phyloP scores from a whole-genome alignment of 2,329 filamentous ascomycete genomes.

The Curvularia verruculosa region DNA sequence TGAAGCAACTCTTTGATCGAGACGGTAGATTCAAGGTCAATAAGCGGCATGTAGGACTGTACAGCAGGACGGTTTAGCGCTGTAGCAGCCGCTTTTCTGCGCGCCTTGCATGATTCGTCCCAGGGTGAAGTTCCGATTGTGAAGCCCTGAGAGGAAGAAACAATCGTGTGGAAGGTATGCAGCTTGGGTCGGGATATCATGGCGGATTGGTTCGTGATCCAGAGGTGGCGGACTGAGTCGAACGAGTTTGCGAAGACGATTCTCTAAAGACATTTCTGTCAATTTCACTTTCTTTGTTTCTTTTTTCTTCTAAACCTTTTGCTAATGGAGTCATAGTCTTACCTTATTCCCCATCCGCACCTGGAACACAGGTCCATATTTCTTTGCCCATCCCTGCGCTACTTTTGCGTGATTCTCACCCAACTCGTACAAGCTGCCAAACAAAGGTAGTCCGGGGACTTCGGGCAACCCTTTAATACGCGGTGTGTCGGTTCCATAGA shows the following conservation, averaged over 20 bases:
- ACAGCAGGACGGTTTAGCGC: conserved; percentile 77
- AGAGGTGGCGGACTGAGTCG: conserved; percentile 73
- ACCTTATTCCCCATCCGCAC: conserved; percentile 69
- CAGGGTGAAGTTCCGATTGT: conserved; percentile 85
- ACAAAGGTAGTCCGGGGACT: conserved; percentile 55
- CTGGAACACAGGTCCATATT: conserved; percentile 58
- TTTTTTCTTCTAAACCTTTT: background rate
- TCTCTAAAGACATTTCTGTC: conserved; percentile 52
- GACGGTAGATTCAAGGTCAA: conserved; percentile 75
- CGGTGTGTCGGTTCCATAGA: conserved; percentile 56
- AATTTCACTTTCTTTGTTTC: too few species aligned
- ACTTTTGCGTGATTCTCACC: conserved; percentile 56
- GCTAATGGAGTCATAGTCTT: conserved; percentile 16
- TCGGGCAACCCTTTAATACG: conserved; percentile 58
- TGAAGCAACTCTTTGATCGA: conserved; percentile 74
- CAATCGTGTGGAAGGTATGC: conserved; percentile 81
- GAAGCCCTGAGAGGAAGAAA: conserved; percentile 77
- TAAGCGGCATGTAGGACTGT: conserved; percentile 80
- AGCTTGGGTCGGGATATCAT: conserved; percentile 78
- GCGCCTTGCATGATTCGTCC: conserved; percentile 79
- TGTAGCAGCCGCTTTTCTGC: conserved; percentile 78
- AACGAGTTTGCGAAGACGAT: conserved; percentile 82
- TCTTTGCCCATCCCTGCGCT: conserved; percentile 54
- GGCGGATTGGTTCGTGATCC: conserved; percentile 79
- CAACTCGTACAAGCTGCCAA: conserved; percentile 55